Conservation (phyloP, 805 yeast genomes). For the Metschnikowia lunata region DNA sequence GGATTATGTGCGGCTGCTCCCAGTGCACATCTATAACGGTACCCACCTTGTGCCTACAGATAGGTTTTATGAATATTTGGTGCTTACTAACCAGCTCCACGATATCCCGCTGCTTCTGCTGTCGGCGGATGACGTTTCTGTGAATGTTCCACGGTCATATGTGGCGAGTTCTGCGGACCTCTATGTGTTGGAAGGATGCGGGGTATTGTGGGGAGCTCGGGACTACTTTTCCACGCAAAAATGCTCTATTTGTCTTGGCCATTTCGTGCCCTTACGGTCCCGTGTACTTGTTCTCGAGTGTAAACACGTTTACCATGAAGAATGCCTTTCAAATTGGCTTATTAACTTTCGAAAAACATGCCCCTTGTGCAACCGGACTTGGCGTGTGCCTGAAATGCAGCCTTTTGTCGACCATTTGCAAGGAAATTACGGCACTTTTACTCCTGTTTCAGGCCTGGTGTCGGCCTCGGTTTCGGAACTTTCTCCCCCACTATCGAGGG, state of each 20-base stretch:
- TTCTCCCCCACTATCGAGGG: no score
- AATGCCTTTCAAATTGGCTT: conserved; percentile 59
- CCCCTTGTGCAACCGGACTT: conserved; percentile 50
- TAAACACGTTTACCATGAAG: conserved; percentile 56
- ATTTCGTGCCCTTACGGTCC: conserved; percentile 43
- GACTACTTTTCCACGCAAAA: conserved; percentile 35
- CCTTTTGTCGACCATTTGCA: not conserved
- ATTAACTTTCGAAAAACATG: conserved; percentile 50
- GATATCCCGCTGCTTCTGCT: conserved; percentile 13
- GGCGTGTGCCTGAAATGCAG: conserved; percentile 5
- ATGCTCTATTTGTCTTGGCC: conserved; percentile 59
- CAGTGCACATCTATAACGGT: conserved; percentile 34
- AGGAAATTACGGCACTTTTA: conserved; percentile 8
- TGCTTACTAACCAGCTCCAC: conserved; percentile 27
- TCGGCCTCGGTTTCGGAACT: no score
- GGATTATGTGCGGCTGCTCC: conserved; percentile 29
- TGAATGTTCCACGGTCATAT: not conserved
- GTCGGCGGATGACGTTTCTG: conserved; percentile 12
- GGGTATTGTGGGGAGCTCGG: conserved; percentile 6
- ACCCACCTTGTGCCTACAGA: conserved; percentile 31
- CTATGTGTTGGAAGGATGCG: conserved; percentile 3
- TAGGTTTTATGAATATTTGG: conserved; percentile 28
- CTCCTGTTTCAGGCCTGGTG: not conserved
- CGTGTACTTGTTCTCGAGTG: conserved; percentile 53
- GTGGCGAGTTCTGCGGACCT: conserved; percentile 5